Evolutionary conservation across 495 filamentous ascomycete species (phyloP), one percentile per base, ranked within the genome.

Genomic region (Articulospora tetracladia): DNA sequence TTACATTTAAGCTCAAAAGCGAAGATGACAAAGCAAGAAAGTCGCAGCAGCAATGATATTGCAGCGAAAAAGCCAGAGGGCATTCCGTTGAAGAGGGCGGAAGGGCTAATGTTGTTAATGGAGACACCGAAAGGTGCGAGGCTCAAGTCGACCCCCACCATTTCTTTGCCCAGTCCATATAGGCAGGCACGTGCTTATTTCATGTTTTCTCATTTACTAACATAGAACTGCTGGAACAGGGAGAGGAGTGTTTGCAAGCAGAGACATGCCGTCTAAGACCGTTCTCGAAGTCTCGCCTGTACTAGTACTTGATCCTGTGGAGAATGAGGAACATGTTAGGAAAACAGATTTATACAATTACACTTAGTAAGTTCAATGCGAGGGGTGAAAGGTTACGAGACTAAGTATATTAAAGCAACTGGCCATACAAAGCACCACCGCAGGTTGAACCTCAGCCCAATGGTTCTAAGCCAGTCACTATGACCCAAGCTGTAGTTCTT

Each of bases 301-400:
- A 25, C 64, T 86, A 3, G 68, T 84, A 8, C 66, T 86, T 6
- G 68, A 70, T 28, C 52, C 70, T 2, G 63, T 69, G 17, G 80
- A 84, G 56, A 79, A 80, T 58, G 64, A 71, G 28, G 58, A 71
- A 23, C 73, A 80, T 67, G 72, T 83, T 30, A 70, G 69, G 44
- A 70, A 79, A n/a, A 83, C 83, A 1, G 59, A 64, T 13, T 60
- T 84, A 6, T 72, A 77, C 63, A 76, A 84, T 70, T 85, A 86
- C 62, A 85, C 78, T 30, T 85, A 83, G 81, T 83, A 71, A 65
- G 72, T 51, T 19, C 65, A 32, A 58, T 50, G 51, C 19, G 3
- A 3, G 3, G 8, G 4, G 17, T 7, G 17, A 17, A 12, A 44
- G 39, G n/a, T 57, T 24, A 61, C 24, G 17, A 24, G 22, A 55